Percentiles rank a stretch among this genome's conserved stretches.
Conservation (phyloP, 345 rosid species). For the Citrus mangshanensis region DNA sequence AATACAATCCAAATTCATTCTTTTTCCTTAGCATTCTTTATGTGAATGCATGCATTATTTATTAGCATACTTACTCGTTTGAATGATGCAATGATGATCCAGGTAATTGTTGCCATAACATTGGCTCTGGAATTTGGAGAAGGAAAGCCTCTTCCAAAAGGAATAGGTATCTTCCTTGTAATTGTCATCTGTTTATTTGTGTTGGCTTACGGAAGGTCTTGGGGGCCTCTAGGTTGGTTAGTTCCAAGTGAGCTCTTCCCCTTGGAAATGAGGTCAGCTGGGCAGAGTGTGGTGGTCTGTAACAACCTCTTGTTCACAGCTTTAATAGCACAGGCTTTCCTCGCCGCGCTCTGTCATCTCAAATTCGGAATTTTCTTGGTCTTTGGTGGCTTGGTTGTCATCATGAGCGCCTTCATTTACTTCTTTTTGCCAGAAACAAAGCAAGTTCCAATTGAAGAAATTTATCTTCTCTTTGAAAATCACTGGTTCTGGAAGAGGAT, state of each 20-base stretch:
- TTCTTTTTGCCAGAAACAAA: slow-evolving; percentile 86
- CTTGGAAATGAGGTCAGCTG: slow-evolving; percentile 86
- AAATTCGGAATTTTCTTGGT: slow-evolving; percentile 68
- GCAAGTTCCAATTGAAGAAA: slow-evolving; percentile 85
- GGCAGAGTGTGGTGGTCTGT: slow-evolving; percentile 83
- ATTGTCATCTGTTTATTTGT: slow-evolving; percentile 63
- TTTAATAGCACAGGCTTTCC: slow-evolving; percentile 75
- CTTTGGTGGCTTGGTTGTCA: slow-evolving; percentile 56
- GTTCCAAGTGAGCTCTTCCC: slow-evolving; percentile 93
- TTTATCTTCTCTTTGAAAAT: slow-evolving; percentile 63
- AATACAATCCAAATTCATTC: background rate
- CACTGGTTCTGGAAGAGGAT: slow-evolving; percentile 86
- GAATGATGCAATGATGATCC: slow-evolving; percentile 10
- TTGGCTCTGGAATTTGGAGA: slow-evolving; percentile 68
- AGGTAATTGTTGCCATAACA: slow-evolving; percentile 56
- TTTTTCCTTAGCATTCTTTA: background rate
- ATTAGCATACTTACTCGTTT: background rate
- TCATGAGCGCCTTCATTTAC: slow-evolving; percentile 76
- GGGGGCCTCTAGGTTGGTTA: slow-evolving; percentile 98
- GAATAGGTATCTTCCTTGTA: slow-evolving; percentile 50
- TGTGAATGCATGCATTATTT: background rate
- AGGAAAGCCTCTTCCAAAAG: slow-evolving; percentile 44
- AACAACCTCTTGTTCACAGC: slow-evolving; percentile 85
- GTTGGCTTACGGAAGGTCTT: slow-evolving; percentile 79
- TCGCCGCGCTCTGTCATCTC: slow-evolving; percentile 68